Evolutionary conservation across 83 land plant species (phyloP), one percentile per base, ranked within the genome.

Genomic region (Picea engelmannii): DNA sequence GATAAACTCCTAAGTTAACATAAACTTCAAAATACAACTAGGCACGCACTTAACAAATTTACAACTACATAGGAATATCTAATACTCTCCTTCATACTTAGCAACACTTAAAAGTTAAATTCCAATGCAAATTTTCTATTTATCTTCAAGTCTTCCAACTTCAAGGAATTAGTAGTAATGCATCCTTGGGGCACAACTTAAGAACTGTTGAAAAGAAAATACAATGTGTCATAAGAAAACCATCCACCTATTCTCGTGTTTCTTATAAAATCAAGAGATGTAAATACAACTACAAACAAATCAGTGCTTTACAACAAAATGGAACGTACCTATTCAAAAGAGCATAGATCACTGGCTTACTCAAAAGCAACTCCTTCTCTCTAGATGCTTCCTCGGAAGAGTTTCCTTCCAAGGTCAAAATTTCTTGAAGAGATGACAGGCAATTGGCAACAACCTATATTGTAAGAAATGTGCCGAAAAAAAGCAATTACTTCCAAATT

Each of bases 381-480:
- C 83, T 88, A 3, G 84, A 80, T 62, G 95, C 98, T 78, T 90
- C 93, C 75, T 95, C 96, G 31, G 89, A 89, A 61, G 83, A 80
- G 78, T 78, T 88, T 38, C 89, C 95, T 80, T 97, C 99, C 55
- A 85, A 83, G 73, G 81, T 80, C 85, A 92, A 89, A 64, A 97
- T 97, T 87, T 97, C 99, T 85, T 95, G 94, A 75, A 97, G 83
- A 2, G 99, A 85, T 25, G 85, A 90, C 67, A 97, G 82, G 82
- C 98, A 93, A 73, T 95, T 95, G 78, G 99, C 99, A 76, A 97
- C 96, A 64, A 95, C 99, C 99, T 97, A 82, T 67, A 66, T 11
- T 66, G 68, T 21, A 66, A 2, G 58, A 12, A 55, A 11, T 55
- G 15, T 13, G 13, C 58, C 58, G 15, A 12, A 11, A 55, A 44